A percentile compares a stretch with the other conserved stretches of the same genome.
These are phyloP conservation scores for Aureobasidium namibiae DNA, from an alignment of 2,329 filamentous ascomycete species.

Conservation along the genomic window DNA sequence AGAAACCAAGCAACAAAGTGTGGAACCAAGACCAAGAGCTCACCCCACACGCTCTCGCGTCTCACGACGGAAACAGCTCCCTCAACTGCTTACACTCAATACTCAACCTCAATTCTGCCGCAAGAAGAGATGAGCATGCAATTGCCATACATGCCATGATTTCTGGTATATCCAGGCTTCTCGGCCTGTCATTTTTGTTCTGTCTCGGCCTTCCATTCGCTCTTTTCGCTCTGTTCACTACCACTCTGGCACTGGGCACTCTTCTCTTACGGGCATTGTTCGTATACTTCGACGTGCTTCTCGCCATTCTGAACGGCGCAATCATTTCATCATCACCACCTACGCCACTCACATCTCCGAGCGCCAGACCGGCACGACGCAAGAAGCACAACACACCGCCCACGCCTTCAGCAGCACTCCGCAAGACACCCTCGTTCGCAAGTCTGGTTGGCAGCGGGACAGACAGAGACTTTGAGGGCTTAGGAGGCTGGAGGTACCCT, in stretches of 20 bases:
- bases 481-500: constrained; percentile 32
- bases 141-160: neutral
- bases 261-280: constrained; percentile 32
- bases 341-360: constrained; percentile 20
- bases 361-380: constrained; percentile 19
- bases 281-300: constrained; percentile 34
- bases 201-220: constrained; percentile 27
- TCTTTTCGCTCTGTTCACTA: constrained; percentile 31
- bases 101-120: neutral
- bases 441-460: constrained; percentile 25
- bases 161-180: neutral
- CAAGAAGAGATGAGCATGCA: neutral
- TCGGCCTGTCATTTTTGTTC: constrained; percentile 2
- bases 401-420: constrained; percentile 15
- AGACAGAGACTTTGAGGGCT: constrained; percentile 34
- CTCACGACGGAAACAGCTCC: neutral
- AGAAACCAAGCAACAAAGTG: neutral
- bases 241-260: constrained; percentile 29
- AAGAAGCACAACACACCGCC: constrained; percentile 7
- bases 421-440: constrained; percentile 28
- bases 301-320: constrained; percentile 29
- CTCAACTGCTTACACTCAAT: neutral
- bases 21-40: neutral
- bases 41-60: neutral
- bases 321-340: constrained; percentile 21